Evolutionary conservation across 2,329 filamentous ascomycete species (phyloP).

Genomic region (Teratosphaeria nubilosa): DNA sequence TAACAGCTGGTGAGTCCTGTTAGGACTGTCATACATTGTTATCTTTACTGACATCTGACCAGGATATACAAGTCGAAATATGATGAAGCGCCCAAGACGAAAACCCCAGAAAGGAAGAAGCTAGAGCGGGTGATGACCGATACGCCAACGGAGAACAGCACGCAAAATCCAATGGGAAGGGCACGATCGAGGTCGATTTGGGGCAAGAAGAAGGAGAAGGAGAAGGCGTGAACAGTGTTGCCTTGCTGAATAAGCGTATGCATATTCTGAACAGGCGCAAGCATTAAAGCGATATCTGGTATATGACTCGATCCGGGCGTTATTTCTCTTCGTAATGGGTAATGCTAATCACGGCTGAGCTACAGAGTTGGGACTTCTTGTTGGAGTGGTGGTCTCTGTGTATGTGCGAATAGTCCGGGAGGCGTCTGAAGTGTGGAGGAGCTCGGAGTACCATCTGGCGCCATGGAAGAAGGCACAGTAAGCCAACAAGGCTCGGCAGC

Average conservation of each 20-base stretch:
- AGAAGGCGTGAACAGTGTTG: neutral
- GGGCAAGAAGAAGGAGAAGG: slow-evolving; percentile 15
- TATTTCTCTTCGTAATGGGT: neutral
- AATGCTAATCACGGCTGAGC: neutral
- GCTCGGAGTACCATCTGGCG: neutral
- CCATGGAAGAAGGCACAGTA: neutral
- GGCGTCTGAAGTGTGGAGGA: neutral
- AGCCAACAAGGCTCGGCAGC: neutral
- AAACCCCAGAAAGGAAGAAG: slow-evolving; percentile 2
- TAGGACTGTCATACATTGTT: neutral
- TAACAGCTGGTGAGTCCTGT: slow-evolving; percentile 76
- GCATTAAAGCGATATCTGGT: neutral
- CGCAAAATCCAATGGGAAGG: slow-evolving; percentile 16
- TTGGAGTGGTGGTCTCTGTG: neutral
- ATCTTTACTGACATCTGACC: neutral
- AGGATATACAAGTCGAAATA: slow-evolving; percentile 99
- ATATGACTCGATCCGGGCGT: neutral
- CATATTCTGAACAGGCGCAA: neutral
- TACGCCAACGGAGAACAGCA: slow-evolving; percentile 24
- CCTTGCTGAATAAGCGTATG: neutral
- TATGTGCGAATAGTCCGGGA: neutral
- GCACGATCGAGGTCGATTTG: slow-evolving; percentile 13
- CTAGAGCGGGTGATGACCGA: slow-evolving; percentile 30
- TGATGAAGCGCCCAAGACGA: slow-evolving; percentile 42
- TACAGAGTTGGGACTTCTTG: neutral